Base-by-base conservation (phyloP, 108 stramenopile genomes). In the Heterococcus sp. region DNA sequence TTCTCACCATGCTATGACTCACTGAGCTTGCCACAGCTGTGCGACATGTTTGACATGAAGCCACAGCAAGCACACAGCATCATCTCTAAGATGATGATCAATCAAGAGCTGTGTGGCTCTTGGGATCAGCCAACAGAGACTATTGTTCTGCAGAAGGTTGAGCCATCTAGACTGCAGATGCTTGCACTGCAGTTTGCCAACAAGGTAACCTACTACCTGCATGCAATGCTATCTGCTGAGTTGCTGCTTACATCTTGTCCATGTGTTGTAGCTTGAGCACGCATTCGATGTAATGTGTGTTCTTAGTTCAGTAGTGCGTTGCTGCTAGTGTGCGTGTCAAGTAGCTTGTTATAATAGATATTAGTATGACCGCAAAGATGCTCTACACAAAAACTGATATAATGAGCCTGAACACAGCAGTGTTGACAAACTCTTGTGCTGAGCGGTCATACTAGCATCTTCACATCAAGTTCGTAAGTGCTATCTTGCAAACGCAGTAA, bases 41-140 rank as follows among this genome's bases (percentile, higher is more conserved):
- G 94, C 86, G 92, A 88, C 72, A 96, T 95, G 94, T 99, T 99
- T 87, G 95, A 95, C 35, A 89, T 98, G 91, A 88, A 87, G 67
- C 91, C 91, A 88, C 90, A 71, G 71, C 77, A 71, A 38, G 94
- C 94, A 2, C 96, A 97, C 87, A 86, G 89, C 35, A 90, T 96
- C 68, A 92, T 99, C 30, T 95, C 94, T 67, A 96, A 95, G 78
- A 96, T 99, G 95, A 97, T 99, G 88, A 95, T 98, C 91, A 93
- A 94, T 76, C 88, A 92, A 37, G 96, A 99, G 76, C 86, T 99
- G 26, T 85, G 87, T 79, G 98, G 95, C n/a, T 91, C 90, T 72
- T 97, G 96, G 98, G 96, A 97, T 85, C 94, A 96, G 86, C 93
- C 94, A n/a, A 96, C 98, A 28, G 93, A 94, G 73, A 95, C 96